phyloP scores from a whole-genome alignment of 306 rosid species.

The Chamaecrista fasciculata region DNA sequence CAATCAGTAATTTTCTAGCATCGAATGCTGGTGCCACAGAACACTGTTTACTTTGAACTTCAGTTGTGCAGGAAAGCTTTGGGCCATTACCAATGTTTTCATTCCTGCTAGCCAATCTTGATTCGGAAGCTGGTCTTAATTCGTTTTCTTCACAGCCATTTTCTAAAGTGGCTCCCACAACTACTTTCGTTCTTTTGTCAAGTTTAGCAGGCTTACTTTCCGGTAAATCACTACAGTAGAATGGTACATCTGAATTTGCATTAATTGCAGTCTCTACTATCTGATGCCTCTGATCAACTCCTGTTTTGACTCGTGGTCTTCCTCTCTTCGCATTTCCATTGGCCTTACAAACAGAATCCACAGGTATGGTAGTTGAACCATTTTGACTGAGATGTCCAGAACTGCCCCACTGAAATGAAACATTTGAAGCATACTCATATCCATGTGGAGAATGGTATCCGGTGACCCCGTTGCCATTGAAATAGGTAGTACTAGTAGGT shows the following conservation, averaged over 20 bases:
- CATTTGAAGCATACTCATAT: slow-evolving; percentile 72
- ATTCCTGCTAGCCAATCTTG: slow-evolving; percentile 57
- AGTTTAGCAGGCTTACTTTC: slow-evolving; percentile 44
- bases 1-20: slow-evolving; percentile 74
- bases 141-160: slow-evolving; percentile 57
- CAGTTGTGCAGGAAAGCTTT: slow-evolving; percentile 42
- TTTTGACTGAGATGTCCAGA: slow-evolving; percentile 57
- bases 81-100: slow-evolving; percentile 49
- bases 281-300: slow-evolving; percentile 54
- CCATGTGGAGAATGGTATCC: slow-evolving; percentile 68
- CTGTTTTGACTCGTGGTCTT: slow-evolving; percentile 58
- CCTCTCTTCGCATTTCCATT: slow-evolving; percentile 62
- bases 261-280: slow-evolving; percentile 41
- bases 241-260: slow-evolving; percentile 40
- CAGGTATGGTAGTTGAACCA: slow-evolving; percentile 49
- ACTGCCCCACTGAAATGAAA: slow-evolving; percentile 78
- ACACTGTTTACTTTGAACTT: slow-evolving; percentile 55
- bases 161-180: slow-evolving; percentile 48
- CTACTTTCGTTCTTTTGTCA: slow-evolving; percentile 71
- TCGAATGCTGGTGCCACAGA: slow-evolving; percentile 75
- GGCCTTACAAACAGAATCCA: slow-evolving; percentile 52
- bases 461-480: slow-evolving; percentile 65
- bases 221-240: no score
- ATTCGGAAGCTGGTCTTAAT: slow-evolving; percentile 47
- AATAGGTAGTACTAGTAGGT: slow-evolving; percentile 57